These are phyloP conservation scores for Colletotrichum siamense DNA, from an alignment of 2,329 filamentous ascomycete genomes.

Conservation along the genomic window DNA sequence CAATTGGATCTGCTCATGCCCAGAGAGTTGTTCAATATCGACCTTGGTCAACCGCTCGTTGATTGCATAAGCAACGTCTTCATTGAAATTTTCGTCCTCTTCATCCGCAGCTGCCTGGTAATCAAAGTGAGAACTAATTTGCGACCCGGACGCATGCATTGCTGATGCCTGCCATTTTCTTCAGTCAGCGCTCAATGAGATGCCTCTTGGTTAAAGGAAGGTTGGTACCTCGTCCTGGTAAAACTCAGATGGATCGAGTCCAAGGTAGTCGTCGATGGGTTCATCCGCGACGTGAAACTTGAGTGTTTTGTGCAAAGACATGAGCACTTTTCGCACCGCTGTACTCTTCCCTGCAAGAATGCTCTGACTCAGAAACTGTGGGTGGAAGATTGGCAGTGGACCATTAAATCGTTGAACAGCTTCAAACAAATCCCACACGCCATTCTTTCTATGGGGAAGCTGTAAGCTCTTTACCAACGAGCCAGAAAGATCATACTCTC, in stretches of 20 bases:
- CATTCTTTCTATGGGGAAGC: constrained; percentile 52
- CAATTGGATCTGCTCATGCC: constrained; percentile 84
- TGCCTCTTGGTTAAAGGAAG: background rate
- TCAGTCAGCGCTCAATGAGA: background rate
- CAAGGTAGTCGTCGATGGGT: constrained; percentile 77
- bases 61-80: constrained; percentile 71
- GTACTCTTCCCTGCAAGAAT: constrained; percentile 79
- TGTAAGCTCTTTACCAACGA: constrained; percentile 60
- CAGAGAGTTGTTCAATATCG: constrained; percentile 79
- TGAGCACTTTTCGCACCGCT: constrained; percentile 75
- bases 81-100: constrained; percentile 70
- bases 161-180: background rate
- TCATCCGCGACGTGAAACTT: constrained; percentile 88
- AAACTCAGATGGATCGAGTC: constrained; percentile 66
- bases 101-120: constrained; percentile 41
- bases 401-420: constrained; percentile 85
- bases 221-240: constrained; percentile 44
- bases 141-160: constrained; percentile 28
- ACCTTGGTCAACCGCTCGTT: constrained; percentile 79
- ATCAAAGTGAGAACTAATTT: constrained; percentile 42
- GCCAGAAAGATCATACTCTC: constrained; percentile 70
- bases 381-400: constrained; percentile 88
- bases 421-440: constrained; percentile 76
- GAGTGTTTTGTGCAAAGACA: constrained; percentile 75
- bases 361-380: constrained; percentile 87